Base-by-base conservation (phyloP, 805 yeast genomes). In the Candida orba region DNA sequence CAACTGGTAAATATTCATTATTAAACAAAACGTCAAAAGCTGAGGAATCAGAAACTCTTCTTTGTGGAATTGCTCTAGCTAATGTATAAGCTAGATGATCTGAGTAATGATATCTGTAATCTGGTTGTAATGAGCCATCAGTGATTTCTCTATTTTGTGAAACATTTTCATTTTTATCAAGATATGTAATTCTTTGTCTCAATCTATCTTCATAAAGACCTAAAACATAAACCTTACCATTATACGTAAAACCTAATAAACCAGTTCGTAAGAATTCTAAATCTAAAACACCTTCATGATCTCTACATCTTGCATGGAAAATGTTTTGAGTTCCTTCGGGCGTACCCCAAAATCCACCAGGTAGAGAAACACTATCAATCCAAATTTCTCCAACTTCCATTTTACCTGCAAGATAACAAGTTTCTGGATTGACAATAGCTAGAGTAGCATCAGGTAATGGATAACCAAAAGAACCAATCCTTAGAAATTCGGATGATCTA, bases 401-500 rank as follows among this genome's bases (percentile, higher is more conserved):
- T 39, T 75, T 81, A 3, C 80, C 78, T 5, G 87, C 84, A 15
- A 93, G 66, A 2, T 81, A 68, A 32, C 81, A 75, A 46, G 91
- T 87, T 47, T 93, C 98, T 0, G 98, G 98, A 58, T 95, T 89
- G 0, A 93, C 98, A 25, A 93, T 78, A 0, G 97, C 97, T 29
- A 91, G 61, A 0, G 95, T 86, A 0, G 97, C 91, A 65, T 91
- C 96, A 0, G 97, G 96, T 2, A 93, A 62, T 1, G 99, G 98
- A 56, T 73, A 88, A 0, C 99, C 99, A 70, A 91, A 93, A 0
- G 96, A 84, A 15, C 95, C 95, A 0, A 93, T 82, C 40, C 95
- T 69, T 35, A 88, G 65, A 41, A 69, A 74, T 39, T 73, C 75
- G 13, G 74, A 64, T 47, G 61, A 37, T 57, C 56, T 47, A 51